A percentile compares a stretch with the other conserved stretches of the same genome.
These are phyloP conservation scores for Leccinum subfulvum DNA, from an alignment of 1,284 basidiomycete species.

Conservation along the genomic window DNA sequence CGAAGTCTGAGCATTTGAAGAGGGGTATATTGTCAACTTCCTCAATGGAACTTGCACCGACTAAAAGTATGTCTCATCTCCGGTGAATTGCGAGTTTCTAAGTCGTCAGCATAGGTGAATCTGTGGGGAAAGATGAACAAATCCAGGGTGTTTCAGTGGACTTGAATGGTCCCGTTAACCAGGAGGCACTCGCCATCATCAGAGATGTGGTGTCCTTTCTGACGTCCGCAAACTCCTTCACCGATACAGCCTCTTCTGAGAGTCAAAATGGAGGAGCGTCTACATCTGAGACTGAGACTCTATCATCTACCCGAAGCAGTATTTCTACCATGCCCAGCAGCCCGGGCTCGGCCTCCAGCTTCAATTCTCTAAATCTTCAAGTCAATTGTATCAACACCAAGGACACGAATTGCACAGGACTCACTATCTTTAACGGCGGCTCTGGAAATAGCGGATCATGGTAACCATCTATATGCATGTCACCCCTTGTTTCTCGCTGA, in stretches of 20 bases:
- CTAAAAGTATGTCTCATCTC: background rate
- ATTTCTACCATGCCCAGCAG: constrained; percentile 10
- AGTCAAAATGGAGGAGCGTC: background rate
- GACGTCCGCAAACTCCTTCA: background rate
- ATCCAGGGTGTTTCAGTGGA: background rate
- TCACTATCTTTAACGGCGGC: constrained; percentile 10
- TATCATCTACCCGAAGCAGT: background rate
- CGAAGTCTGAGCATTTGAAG: background rate
- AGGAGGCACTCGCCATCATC: background rate
- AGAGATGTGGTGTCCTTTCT: background rate
- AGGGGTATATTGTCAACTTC: background rate
- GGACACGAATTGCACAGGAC: background rate
- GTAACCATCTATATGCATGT: background rate
- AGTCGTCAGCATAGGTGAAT: background rate
- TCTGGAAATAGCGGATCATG: constrained; percentile 2
- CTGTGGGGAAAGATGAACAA: background rate
- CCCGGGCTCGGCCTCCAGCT: background rate
- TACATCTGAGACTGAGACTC: background rate
- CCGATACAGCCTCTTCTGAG: background rate
- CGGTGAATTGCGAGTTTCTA: background rate
- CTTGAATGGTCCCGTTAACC: background rate
- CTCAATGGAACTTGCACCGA: background rate
- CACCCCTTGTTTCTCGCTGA: background rate
- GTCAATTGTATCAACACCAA: constrained; percentile 10
- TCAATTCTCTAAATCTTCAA: background rate